phyloP scores from a whole-genome alignment of 116 monocot species.

The Trichopus zeylanicus region DNA sequence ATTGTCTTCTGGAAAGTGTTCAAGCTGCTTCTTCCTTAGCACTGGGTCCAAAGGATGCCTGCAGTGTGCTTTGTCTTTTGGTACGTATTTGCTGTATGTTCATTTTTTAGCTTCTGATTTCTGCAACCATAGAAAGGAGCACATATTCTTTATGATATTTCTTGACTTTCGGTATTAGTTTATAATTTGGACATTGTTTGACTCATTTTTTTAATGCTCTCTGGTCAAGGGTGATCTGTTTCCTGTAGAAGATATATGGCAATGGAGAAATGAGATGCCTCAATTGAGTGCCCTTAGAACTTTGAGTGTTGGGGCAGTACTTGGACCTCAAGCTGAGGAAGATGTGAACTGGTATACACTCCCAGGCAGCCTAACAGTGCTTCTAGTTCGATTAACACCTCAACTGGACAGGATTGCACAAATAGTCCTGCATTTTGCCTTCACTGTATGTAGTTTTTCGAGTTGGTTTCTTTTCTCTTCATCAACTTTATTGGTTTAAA shows the following conservation, averaged over 20 bases:
- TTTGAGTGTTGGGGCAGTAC: slow-evolving; percentile 57
- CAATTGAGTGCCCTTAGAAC: slow-evolving; percentile 69
- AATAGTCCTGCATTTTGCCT: slow-evolving; percentile 66
- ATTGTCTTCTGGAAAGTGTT: slow-evolving; percentile 70
- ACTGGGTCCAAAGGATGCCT: slow-evolving; percentile 91
- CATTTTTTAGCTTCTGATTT: background rate
- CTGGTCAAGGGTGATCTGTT: slow-evolving; percentile 64
- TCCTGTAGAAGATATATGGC: slow-evolving; percentile 92
- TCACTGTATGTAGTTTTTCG: slow-evolving; percentile 45
- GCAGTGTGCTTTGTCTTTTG: slow-evolving; percentile 80
- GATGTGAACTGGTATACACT: slow-evolving; percentile 71
- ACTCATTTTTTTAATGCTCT: background rate
- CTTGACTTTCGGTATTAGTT: too few species aligned
- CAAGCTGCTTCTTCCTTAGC: slow-evolving; percentile 53
- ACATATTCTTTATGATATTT: too few species aligned
- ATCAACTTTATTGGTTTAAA: background rate
- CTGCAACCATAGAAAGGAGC: too few species aligned
- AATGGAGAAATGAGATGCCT: slow-evolving; percentile 80
- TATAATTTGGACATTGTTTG: too few species aligned
- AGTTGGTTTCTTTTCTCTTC: background rate
- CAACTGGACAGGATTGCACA: slow-evolving; percentile 71
- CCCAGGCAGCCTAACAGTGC: slow-evolving; percentile 32
- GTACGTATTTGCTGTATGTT: slow-evolving; percentile 41
- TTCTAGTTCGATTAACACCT: slow-evolving; percentile 61
- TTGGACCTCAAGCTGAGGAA: slow-evolving; percentile 67